Evolutionary conservation across 768 basidiomycete genomes (phyloP).

Genomic region (Mycena amicta): DNA sequence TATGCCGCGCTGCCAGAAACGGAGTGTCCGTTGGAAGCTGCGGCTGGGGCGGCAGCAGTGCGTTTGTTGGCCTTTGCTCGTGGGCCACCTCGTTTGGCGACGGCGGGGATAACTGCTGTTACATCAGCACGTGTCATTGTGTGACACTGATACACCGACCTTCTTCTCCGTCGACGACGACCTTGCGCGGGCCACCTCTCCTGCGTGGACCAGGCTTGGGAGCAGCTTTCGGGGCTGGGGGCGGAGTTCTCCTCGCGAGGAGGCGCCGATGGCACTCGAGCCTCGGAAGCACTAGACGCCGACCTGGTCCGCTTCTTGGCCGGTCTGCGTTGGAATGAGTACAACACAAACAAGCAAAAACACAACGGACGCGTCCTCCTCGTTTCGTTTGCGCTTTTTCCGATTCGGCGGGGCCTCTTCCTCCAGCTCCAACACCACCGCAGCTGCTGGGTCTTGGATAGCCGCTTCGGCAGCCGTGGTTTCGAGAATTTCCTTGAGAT

Average conservation of each 20-base stretch:
- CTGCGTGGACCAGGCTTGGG: constrained; percentile 36
- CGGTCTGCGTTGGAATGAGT: constrained; percentile 34
- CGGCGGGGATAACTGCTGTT: constrained; percentile 22
- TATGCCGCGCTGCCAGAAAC: constrained; percentile 53
- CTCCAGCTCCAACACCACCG: constrained; percentile 46
- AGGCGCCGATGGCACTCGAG: constrained; percentile 40
- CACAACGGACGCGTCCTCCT: constrained; percentile 67
- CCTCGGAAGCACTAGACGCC: constrained; percentile 70
- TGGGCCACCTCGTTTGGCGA: constrained; percentile 36
- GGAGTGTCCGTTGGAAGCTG: constrained; percentile 39
- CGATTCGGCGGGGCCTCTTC: constrained; percentile 47
- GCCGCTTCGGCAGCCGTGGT: constrained; percentile 68
- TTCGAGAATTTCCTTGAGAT: constrained; percentile 74
- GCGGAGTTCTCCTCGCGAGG: constrained; percentile 43
- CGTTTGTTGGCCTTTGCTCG: constrained; percentile 49
- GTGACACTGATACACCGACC: constrained; percentile 40
- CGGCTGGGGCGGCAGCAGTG: constrained; percentile 37
- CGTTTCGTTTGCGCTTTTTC: constrained; percentile 77
- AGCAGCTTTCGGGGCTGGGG: constrained; percentile 31
- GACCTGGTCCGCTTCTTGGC: constrained; percentile 78
- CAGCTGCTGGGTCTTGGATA: constrained; percentile 37
- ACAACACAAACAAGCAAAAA: constrained; percentile 3
- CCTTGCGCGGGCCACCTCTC: constrained; percentile 46
- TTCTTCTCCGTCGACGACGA: constrained; percentile 64
- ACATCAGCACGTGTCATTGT: constrained; percentile 9